Evolutionary conservation across 2,329 filamentous ascomycete genomes (phyloP).

Genomic region (Scytalidium sp.): DNA sequence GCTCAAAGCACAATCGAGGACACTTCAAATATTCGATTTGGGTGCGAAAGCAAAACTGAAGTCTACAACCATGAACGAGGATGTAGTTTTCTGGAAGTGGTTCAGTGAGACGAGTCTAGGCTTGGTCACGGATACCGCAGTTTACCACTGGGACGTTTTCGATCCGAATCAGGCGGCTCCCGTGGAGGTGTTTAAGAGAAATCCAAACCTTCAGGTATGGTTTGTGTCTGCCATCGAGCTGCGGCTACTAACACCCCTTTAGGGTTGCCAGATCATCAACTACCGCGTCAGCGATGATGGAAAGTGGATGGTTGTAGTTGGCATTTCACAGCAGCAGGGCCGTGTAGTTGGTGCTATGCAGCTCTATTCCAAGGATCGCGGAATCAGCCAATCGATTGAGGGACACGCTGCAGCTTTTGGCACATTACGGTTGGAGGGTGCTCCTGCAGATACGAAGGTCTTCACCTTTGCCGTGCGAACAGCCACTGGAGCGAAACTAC

Average conservation of each 20-base stretch:
- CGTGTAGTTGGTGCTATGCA: constrained; percentile 96
- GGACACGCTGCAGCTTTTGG: constrained; percentile 95
- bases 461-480: constrained; percentile 96
- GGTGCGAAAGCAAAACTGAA: constrained; percentile 93
- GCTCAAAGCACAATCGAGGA: constrained; percentile 89
- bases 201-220: constrained; percentile 80
- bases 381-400: constrained; percentile 97
- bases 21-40: constrained; percentile 96
- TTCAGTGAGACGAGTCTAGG: constrained; percentile 86
- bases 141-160: constrained; percentile 98
- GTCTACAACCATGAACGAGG: constrained; percentile 93
- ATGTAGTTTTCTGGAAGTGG: constrained; percentile 99
- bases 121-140: constrained; percentile 83
- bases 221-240: constrained; percentile 4
- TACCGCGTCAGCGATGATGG: constrained; percentile 94
- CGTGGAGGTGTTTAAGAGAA: constrained; percentile 91
- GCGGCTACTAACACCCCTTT: constrained; percentile 18
- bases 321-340: constrained; percentile 89
- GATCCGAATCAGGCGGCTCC: constrained; percentile 76
- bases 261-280: constrained; percentile 99
- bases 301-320: constrained; percentile 98
- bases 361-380: constrained; percentile 91
- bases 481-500: constrained; percentile 86
- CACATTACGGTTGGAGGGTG: constrained; percentile 82
- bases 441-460: constrained; percentile 85